Percentiles rank a stretch among this genome's conserved stretches.
Evolutionary conservation across 352 stramenopile genomes (phyloP).

Genomic region (Globisporangium acanthophoron): DNA sequence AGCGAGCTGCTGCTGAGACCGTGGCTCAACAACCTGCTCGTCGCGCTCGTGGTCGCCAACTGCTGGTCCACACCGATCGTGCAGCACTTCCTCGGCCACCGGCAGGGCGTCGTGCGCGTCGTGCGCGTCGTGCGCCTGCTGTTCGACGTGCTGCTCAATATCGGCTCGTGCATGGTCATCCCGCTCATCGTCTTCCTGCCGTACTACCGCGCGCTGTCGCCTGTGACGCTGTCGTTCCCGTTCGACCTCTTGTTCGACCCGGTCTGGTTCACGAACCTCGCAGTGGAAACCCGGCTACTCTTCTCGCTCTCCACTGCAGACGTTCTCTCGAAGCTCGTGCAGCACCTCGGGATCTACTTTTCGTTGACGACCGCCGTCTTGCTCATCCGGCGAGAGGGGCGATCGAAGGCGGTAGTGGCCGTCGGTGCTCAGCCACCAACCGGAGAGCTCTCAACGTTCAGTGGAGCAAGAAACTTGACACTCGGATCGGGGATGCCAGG

Average conservation of each 20-base stretch:
- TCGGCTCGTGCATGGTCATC: slow-evolving; percentile 9
- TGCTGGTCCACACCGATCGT: slow-evolving; percentile 11
- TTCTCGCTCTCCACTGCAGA: slow-evolving; percentile 11
- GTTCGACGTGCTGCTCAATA: slow-evolving; percentile 8
- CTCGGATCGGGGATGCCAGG: no score
- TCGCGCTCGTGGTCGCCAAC: slow-evolving; percentile 4
- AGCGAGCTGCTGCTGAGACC: slow-evolving; percentile 3
- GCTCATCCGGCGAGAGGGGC: background rate
- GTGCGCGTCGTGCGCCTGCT: slow-evolving; percentile 4
- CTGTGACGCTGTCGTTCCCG: slow-evolving; percentile 11
- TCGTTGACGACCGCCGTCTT: slow-evolving; percentile 4
- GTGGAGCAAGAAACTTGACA: no score
- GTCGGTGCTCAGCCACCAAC: background rate
- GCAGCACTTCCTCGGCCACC: slow-evolving; percentile 2
- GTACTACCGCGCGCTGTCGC: slow-evolving; percentile 8
- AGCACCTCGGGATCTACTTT: slow-evolving; percentile 18
- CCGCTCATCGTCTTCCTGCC: slow-evolving; percentile 6
- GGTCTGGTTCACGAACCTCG: slow-evolving; percentile 16
- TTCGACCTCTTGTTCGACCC: slow-evolving; percentile 14
- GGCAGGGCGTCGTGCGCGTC: background rate
- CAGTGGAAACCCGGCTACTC: slow-evolving; percentile 20
- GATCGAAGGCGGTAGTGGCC: background rate
- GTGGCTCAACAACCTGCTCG: slow-evolving; percentile 12
- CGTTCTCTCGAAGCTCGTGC: slow-evolving; percentile 17
- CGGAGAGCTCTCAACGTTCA: no score